Percentiles rank a stretch among this genome's conserved stretches.
Conservation (phyloP, 2,329 filamentous ascomycete genomes). For the Cladophialophora carrionii region DNA sequence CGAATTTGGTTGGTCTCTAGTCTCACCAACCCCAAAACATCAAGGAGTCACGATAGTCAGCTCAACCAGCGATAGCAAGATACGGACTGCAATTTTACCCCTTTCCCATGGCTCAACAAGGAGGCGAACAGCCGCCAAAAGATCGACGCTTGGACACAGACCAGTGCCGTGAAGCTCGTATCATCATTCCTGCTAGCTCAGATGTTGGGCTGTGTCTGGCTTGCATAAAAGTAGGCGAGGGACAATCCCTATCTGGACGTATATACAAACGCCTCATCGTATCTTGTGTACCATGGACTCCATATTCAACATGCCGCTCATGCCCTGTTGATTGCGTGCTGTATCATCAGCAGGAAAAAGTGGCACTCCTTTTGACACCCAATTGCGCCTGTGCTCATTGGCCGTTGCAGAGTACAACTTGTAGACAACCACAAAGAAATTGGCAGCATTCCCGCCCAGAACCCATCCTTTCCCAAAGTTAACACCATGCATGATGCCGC, state of each 20-base stretch:
- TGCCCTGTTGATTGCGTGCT: constrained; percentile 16
- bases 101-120: neutral
- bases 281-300: constrained; percentile 11
- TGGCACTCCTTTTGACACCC: constrained; percentile 8
- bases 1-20: neutral
- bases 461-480: neutral
- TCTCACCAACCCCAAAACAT: neutral
- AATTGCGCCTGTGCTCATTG: constrained; percentile 13
- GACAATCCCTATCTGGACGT: constrained; percentile 23
- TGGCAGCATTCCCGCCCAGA: constrained; percentile 7
- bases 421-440: neutral
- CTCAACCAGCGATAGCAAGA: constrained; percentile 6
- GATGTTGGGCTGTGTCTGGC: constrained; percentile 7
- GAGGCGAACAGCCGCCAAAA: neutral
- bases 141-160: neutral
- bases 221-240: neutral
- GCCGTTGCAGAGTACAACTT: neutral
- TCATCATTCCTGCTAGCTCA: constrained; percentile 27
- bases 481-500: constrained; percentile 28
- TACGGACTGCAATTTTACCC: neutral
- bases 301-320: constrained; percentile 10
- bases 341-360: constrained; percentile 5
- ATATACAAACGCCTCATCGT: constrained; percentile 29
- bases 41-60: neutral
- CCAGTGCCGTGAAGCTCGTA: constrained; percentile 13